Percentiles rank a stretch among this genome's conserved stretches.
Evolutionary conservation across 169 alveolate genomes (phyloP).

Genomic region (Cytauxzoon felis): DNA sequence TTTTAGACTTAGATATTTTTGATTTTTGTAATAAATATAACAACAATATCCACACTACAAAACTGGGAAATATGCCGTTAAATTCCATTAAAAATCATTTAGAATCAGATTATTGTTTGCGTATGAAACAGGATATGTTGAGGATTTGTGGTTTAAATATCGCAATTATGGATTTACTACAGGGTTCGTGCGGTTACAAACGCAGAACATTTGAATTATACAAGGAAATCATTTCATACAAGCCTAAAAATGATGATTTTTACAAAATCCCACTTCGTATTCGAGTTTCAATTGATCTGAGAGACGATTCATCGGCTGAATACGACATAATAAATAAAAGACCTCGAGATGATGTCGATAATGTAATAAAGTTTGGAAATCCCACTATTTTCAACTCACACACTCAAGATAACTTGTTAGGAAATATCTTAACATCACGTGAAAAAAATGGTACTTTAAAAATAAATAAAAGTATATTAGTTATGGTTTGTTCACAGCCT

Average conservation of each 20-base stretch:
- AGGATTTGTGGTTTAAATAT: slow-evolving; percentile 13
- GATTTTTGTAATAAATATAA: not conserved
- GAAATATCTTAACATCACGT: too few relatives aligned
- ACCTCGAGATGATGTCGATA: not conserved
- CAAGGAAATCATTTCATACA: not conserved
- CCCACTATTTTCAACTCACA: too few relatives aligned
- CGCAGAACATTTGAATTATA: not conserved
- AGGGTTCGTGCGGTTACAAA: not conserved
- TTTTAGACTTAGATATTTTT: slow-evolving; percentile 19
- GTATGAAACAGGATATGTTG: slow-evolving; percentile 28
- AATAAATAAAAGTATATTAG: too few relatives aligned
- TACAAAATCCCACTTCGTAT: not conserved
- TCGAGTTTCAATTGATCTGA: not conserved
- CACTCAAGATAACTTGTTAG: too few relatives aligned
- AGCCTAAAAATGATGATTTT: not conserved
- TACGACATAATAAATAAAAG: not conserved
- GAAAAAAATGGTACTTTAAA: too few relatives aligned
- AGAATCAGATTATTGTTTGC: slow-evolving; percentile 17
- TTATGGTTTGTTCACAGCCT: too few relatives aligned
- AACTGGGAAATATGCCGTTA: not conserved
- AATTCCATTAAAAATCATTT: not conserved
- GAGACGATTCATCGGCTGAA: not conserved
- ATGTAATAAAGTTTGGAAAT: too few relatives aligned
- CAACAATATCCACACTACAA: not conserved
- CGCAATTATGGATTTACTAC: not conserved